phyloP scores from a whole-genome alignment of 2,329 filamentous ascomycete genomes.

The Blumeria graminis region DNA sequence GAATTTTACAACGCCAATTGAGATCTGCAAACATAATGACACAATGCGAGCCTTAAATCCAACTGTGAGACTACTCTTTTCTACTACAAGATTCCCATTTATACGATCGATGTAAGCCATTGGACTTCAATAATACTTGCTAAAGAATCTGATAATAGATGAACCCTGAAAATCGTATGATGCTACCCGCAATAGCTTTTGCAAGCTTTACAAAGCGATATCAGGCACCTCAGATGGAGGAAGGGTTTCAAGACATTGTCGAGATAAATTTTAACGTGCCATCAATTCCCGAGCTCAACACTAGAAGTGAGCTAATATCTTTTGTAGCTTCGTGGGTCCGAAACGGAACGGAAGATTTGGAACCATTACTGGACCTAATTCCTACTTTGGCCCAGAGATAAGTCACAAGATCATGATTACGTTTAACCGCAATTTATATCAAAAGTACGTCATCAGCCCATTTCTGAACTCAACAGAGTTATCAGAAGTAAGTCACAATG shows the following conservation, averaged over 20 bases:
- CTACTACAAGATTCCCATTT: neutral
- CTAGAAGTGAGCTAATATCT: neutral
- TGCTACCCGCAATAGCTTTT: conserved; percentile 62
- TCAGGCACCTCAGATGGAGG: conserved; percentile 41
- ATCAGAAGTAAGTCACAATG: too few relatives aligned
- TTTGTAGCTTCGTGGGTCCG: conserved; percentile 16
- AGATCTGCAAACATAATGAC: conserved; percentile 57
- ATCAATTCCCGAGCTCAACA: neutral
- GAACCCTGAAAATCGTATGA: conserved; percentile 59
- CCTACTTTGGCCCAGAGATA: too few relatives aligned
- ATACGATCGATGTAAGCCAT: neutral
- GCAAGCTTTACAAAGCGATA: conserved; percentile 49
- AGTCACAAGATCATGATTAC: too few relatives aligned
- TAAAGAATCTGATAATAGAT: conserved; percentile 20
- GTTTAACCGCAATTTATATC: too few relatives aligned
- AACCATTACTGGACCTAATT: conserved; percentile 47
- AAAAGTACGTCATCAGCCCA: too few relatives aligned
- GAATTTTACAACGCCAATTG: conserved; percentile 51
- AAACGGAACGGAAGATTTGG: conserved; percentile 49
- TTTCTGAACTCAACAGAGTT: too few relatives aligned
- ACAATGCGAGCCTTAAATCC: conserved; percentile 47
- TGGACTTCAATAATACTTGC: neutral
- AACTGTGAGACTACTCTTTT: conserved; percentile 8
- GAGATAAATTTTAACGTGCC: conserved; percentile 45
- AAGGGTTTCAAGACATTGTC: conserved; percentile 67